phyloP scores from a whole-genome alignment of 495 filamentous ascomycete genomes.

The Letharia columbiana region DNA sequence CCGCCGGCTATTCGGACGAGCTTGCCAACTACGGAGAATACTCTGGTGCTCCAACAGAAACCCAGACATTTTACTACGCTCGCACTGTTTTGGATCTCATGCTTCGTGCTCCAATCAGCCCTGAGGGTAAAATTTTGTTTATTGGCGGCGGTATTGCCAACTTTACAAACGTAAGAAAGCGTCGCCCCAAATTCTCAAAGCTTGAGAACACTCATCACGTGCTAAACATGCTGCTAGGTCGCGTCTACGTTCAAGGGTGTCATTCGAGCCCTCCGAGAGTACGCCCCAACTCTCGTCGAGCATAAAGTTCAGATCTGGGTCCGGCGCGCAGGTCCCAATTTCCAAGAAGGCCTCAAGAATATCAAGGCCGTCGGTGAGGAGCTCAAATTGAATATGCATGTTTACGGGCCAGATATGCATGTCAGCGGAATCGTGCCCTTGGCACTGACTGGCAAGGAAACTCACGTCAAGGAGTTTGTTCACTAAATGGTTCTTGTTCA shows the following conservation, averaged over 20 bases:
- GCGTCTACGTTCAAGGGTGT: constrained; percentile 99
- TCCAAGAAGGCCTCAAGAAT: constrained; percentile 99
- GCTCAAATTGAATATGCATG: constrained; percentile 87
- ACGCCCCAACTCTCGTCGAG: constrained; percentile 75
- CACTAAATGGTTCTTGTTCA: neutral
- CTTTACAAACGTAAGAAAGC: constrained; percentile 70
- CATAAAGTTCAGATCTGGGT: constrained; percentile 99
- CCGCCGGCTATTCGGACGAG: constrained; percentile 88
- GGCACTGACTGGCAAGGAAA: constrained; percentile 52
- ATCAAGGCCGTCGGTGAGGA: constrained; percentile 94
- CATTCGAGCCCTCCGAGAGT: constrained; percentile 92
- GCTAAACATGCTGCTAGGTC: constrained; percentile 46
- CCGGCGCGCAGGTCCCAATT: constrained; percentile 97
- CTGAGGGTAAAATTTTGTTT: constrained; percentile 96
- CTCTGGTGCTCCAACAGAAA: constrained; percentile 96
- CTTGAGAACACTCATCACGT: neutral
- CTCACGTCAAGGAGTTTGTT: constrained; percentile 40
- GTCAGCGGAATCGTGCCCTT: constrained; percentile 62
- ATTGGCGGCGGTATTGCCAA: constrained; percentile 99
- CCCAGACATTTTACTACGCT: constrained; percentile 97
- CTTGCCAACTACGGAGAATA: constrained; percentile 99
- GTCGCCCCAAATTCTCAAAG: neutral
- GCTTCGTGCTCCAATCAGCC: constrained; percentile 78
- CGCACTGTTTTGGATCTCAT: constrained; percentile 94
- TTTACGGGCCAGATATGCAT: constrained; percentile 97